Evolutionary conservation across 148 eudicot genomes (phyloP).

Genomic region (Fallopia convolvulus): DNA sequence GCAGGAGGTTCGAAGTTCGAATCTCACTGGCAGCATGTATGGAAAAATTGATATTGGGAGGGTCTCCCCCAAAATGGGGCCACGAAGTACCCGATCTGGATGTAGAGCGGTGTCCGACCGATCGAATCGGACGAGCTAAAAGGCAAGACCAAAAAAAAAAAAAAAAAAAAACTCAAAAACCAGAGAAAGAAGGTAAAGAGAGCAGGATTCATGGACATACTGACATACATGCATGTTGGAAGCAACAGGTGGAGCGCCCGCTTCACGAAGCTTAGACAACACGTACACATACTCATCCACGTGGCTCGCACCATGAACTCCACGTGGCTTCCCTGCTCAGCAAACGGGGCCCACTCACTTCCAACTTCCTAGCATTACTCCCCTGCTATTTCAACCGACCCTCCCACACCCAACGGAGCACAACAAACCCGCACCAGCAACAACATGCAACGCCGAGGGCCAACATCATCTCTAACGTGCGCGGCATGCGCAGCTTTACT

Average conservation of each 20-base stretch:
- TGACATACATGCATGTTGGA: neutral
- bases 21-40: too few relatives aligned
- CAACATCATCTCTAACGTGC: conserved; percentile 1
- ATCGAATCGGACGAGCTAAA: too few relatives aligned
- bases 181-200: neutral
- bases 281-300: neutral
- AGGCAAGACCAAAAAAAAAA: too few relatives aligned
- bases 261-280: neutral
- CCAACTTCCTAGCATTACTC: neutral
- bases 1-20: too few relatives aligned
- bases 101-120: too few relatives aligned
- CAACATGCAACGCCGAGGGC: neutral
- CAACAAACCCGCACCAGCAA: neutral
- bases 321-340: neutral
- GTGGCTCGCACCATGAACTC: neutral
- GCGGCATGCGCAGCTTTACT: neutral
- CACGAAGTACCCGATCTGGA: too few relatives aligned
- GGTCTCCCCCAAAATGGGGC: too few relatives aligned
- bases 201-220: too few relatives aligned
- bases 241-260: neutral
- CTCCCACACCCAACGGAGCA: neutral
- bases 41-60: too few relatives aligned
- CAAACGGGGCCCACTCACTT: neutral
- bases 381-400: neutral
- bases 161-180: too few relatives aligned